Conservation (phyloP, 1,139 yeast species). For the Hansenula lynferdii region DNA sequence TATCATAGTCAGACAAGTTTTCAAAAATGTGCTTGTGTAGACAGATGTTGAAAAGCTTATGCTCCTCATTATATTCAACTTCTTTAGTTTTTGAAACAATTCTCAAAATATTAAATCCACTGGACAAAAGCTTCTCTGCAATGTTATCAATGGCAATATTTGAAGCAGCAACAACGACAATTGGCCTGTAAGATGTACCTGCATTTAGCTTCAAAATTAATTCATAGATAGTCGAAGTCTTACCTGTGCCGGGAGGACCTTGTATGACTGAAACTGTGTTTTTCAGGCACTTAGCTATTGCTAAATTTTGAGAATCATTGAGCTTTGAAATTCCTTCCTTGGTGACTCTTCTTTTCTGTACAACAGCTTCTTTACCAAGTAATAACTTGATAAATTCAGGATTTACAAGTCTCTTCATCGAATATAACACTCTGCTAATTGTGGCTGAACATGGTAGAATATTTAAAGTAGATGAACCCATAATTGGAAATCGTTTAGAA, state of each 20-base stretch:
- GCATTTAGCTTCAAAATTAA: constrained; percentile 57
- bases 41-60: constrained; percentile 54
- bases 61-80: constrained; percentile 49
- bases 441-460: constrained; percentile 62
- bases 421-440: constrained; percentile 54
- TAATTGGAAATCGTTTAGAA: constrained; percentile 40
- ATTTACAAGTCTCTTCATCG: constrained; percentile 57
- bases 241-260: constrained; percentile 72
- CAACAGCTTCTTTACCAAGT: constrained; percentile 56
- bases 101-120: constrained; percentile 45
- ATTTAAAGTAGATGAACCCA: constrained; percentile 32
- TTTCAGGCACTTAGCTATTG: constrained; percentile 63
- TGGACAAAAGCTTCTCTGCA: constrained; percentile 60
- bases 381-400: constrained; percentile 54
- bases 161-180: constrained; percentile 71
- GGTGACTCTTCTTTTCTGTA: constrained; percentile 51
- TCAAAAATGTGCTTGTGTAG: constrained; percentile 56
- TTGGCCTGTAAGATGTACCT: constrained; percentile 54
- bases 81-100: constrained; percentile 60
- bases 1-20: constrained; percentile 40
- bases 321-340: constrained; percentile 42
- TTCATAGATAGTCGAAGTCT: constrained; percentile 62
- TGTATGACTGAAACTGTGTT: constrained; percentile 61
- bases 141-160: constrained; percentile 74
- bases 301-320: constrained; percentile 62